Evolutionary conservation across 2,329 filamentous ascomycete species (phyloP).

Genomic region (Pseudogymnoascus sp.): DNA sequence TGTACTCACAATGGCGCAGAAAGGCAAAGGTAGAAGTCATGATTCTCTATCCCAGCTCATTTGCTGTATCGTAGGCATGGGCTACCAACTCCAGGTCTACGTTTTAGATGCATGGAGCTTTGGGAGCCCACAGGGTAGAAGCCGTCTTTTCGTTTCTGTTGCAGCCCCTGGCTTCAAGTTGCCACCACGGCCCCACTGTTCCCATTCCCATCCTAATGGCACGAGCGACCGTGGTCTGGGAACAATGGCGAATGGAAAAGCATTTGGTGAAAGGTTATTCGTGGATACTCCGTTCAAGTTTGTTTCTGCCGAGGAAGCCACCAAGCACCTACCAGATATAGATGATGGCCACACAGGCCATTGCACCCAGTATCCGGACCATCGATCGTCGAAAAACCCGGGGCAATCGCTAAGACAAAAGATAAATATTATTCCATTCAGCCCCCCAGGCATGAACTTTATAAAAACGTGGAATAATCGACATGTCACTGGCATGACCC

Average conservation of each 20-base stretch:
- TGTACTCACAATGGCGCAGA: constrained; percentile 54
- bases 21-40: constrained; percentile 38
- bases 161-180: constrained; percentile 57
- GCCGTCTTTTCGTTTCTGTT: constrained; percentile 63
- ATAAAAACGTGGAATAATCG: constrained; percentile 37
- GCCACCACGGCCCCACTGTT: constrained; percentile 48
- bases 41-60: constrained; percentile 69
- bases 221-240: constrained; percentile 42
- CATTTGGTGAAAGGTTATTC: constrained; percentile 47
- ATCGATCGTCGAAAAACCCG: constrained; percentile 44
- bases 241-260: constrained; percentile 48
- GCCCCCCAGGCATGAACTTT: constrained; percentile 49
- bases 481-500: constrained; percentile 30
- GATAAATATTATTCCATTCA: constrained; percentile 51
- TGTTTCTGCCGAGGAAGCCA: constrained; percentile 46
- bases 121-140: constrained; percentile 58
- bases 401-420: constrained; percentile 36
- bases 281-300: constrained; percentile 53
- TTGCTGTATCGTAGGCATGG: constrained; percentile 64
- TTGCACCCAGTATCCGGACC: constrained; percentile 61
- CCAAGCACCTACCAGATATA: constrained; percentile 54
- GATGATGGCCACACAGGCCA: constrained; percentile 52
- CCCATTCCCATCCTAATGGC: constrained; percentile 51
- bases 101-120: constrained; percentile 62
- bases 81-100: constrained; percentile 66